Evolutionary conservation across 108 stramenopile species (phyloP), one percentile per base, ranked within the genome.

Genomic region (Skeletonema tropicum): DNA sequence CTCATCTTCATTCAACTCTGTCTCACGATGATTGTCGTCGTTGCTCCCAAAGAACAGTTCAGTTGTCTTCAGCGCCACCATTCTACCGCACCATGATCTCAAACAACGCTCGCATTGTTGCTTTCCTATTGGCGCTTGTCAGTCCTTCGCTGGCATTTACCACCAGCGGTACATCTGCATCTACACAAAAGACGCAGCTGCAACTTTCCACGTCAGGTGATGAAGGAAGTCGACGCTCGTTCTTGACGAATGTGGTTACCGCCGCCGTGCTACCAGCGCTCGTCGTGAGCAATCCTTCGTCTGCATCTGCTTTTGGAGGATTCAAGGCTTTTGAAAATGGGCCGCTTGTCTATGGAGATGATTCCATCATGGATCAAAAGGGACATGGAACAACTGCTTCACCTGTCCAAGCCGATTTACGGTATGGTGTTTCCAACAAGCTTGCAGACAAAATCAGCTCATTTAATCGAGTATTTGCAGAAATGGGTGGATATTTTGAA

Each of bases 371-470:
- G 86, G 36, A 68, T 2, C 80, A 72, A 23, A 94, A 94, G 57
- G 83, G 57, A 14, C 94, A 94, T 66, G 94, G 94, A 10, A 92
- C 91, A 13, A 81, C 84, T 3, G 67, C 73, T 10, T 36, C 39
- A 10, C 87, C 91, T 3, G 94, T 92, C 0, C 94, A 95, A 70
- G 23, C 63, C 12, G 74, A 88, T 62, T 70, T 95, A 38, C 52
- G 83, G n/a, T 94, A 83, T 33, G 85, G 83, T 14, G 87, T 86
- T 17, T 72, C 72, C 38, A 42, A 76, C 26, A 78, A 85, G 57
- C 49, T 90, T 14, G 92, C 92, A 4, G 92, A 93, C 70, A 78
- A 82, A 58, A 93, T 93, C 29, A 84, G 85, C 82, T 87, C 79
- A 32, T 97, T 85, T 87, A 97, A 97, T 76, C 75, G 94, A 9